Evolutionary conservation across 2,329 filamentous ascomycete genomes (phyloP), one percentile per base, ranked within the genome.

Genomic region (Epichloe brachyelytri): DNA sequence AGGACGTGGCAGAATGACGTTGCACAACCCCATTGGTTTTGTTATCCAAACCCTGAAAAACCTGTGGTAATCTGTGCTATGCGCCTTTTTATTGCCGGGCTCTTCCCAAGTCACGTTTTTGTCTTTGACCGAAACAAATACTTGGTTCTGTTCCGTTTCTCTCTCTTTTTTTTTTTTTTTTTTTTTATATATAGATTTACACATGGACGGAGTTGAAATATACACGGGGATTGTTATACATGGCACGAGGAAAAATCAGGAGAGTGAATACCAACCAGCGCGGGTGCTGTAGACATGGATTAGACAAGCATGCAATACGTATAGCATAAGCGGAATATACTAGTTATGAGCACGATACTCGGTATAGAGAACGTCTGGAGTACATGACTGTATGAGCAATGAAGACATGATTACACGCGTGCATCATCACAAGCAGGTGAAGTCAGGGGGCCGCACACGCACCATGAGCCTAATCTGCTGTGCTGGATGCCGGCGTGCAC

Each of bases 1-100:
- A 7, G 38, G 49, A 17, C 49, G 49, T 5, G 49, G 49, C 17
- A 39, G 49, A 15, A 43, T 43, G 37, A 51, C 49, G 36, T 10
- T 51, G 44, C 30, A 43, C 30, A 51, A 48, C 45, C 49, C 44
- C 7, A 39, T 51, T 20, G 49, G 49, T 6, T 40, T 46, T 17
- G 17, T 48, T 11, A 19, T 51, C 7, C 43, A 36, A 36, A 20
- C 11, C 15, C 11, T 48, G 38, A 34, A 15, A 20, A 48, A 14
- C 7, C 7, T 43, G 34, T 46, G 30, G 37, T 12, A 36, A 20
- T 30, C 14, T n/a, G 10, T 34, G 14, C 17, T 20, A 11, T 3
- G 26, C 26, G 26, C 26, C 26, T 30, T 10, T 30, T 30, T 0
- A 30, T 10, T 3, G 26, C 7, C 26, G 26, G 3, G 7, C 26